Base-by-base conservation (phyloP, 805 yeast genomes). In the Cyberlindnera saturnus region DNA sequence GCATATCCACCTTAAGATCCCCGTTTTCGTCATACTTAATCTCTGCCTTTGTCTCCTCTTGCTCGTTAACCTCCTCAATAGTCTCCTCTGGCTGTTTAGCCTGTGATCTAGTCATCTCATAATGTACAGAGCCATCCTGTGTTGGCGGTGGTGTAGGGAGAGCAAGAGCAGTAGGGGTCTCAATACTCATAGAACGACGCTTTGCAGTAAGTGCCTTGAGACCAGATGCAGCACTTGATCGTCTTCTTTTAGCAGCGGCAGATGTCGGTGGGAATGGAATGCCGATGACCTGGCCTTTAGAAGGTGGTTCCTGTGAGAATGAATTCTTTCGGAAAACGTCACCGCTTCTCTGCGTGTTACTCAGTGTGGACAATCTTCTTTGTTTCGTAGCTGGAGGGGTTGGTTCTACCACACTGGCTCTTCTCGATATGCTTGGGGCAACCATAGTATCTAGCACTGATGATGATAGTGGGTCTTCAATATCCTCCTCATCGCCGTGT, bases 291-390 rank as follows among this genome's bases (percentile, higher is more conserved):
- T 63, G 47, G 14, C 41, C 18, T 30, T 31, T 43, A 8, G 26
- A 13, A 5, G 36, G 37, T 11, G 59, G 8, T 4, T 36, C 18
- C 20, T 29, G 40, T 4, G 49, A 45, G 20, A 47, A 38, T 3
- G 50, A 29, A 26, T 55, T 43, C 43, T 60, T 63, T 41, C 62
- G 60, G n/a, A 67, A 49, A 16, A 67, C 61, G 18, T 56, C 59
- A 5, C 63, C 53, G 15, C 60, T 18, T 44, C 56, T 61, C 14
- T 63, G 16, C 41, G 62, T 40, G 62, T 64, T 38, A 51, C 62
- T 48, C 58, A 70, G 44, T 31, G 69, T 53, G 43, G 66, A 49
- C 59, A 77, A 30, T 67, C 80, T 47, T 63, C 64, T 49, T 62
- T 69, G 47, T 55, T 55, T 46, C 34, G 53, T 48, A 8, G 50